Evolutionary conservation across 176 grass and related monocot genomes (phyloP).

Genomic region (Musa acuminata): DNA sequence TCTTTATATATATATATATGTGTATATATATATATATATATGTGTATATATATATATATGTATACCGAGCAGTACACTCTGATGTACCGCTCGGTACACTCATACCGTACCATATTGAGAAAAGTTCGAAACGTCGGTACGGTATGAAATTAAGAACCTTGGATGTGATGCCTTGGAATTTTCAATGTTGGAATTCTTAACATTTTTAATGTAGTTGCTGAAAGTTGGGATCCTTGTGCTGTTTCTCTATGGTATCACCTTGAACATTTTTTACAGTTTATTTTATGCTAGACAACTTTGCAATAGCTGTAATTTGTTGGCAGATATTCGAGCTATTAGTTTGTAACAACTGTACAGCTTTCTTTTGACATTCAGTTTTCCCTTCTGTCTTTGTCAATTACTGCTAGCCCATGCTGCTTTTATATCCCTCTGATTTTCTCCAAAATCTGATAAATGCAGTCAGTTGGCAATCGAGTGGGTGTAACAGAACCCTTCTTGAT

Average conservation of each 20-base stretch:
- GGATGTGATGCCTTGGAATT: background rate
- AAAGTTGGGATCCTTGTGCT: background rate
- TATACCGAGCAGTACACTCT: no score
- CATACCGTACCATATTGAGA: no score
- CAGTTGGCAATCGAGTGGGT: constrained; percentile 79
- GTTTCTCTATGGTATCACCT: background rate
- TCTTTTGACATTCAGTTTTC: no score
- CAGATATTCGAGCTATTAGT: no score
- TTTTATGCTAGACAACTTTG: background rate
- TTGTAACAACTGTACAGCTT: no score
- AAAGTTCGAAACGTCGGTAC: no score
- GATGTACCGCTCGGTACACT: no score
- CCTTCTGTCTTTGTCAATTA: background rate
- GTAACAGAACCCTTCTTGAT: constrained; percentile 85
- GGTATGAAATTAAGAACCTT: no score
- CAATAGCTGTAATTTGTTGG: background rate
- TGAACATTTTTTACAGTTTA: background rate
- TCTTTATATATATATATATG: no score
- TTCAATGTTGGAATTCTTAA: background rate
- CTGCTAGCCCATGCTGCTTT: background rate
- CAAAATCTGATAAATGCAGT: constrained; percentile 34
- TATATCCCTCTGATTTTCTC: background rate
- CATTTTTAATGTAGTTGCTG: background rate
- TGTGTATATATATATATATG: no score
- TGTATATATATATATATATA: no score